A percentile compares a stretch with the other conserved stretches of the same genome.
phyloP scores from a whole-genome alignment of 345 rosid genomes.

The Melaleuca quinquenervia region DNA sequence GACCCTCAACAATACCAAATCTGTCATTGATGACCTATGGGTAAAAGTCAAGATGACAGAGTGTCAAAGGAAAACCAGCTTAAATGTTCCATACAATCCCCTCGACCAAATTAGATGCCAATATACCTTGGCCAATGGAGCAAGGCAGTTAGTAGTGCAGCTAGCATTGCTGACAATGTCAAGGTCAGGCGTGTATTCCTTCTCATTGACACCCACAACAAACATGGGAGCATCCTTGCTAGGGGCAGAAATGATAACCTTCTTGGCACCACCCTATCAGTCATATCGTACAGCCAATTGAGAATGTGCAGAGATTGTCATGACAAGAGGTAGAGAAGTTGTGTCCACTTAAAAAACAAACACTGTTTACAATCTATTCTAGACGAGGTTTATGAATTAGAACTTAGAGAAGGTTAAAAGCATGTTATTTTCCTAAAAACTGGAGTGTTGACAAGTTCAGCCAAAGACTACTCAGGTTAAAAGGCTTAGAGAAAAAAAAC shows the following conservation, averaged over 20 bases:
- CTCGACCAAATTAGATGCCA: neutral
- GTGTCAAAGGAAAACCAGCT: neutral
- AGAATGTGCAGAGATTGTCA: neutral
- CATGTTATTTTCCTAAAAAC: neutral
- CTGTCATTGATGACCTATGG: conserved; percentile 46
- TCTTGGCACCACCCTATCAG: conserved; percentile 57
- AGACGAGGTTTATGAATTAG: neutral
- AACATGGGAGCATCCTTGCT: conserved; percentile 74
- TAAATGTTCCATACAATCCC: too few relatives aligned
- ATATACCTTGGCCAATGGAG: conserved; percentile 57
- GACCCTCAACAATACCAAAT: conserved; percentile 68
- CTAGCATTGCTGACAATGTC: conserved; percentile 55
- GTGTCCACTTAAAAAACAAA: neutral
- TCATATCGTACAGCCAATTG: neutral
- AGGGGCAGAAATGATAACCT: conserved; percentile 52
- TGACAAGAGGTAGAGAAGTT: neutral
- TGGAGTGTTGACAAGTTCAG: neutral
- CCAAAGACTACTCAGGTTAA: neutral
- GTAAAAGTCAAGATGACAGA: neutral
- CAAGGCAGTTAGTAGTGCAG: conserved; percentile 79
- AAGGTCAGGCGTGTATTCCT: conserved; percentile 39
- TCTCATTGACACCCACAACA: conserved; percentile 62
- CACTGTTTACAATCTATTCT: neutral
- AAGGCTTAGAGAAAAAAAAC: neutral
- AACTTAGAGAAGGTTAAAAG: neutral